Percentiles rank a stretch among this genome's conserved stretches.
Evolutionary conservation across 306 rosid species (phyloP).

Genomic region (Quercus agrifolia): DNA sequence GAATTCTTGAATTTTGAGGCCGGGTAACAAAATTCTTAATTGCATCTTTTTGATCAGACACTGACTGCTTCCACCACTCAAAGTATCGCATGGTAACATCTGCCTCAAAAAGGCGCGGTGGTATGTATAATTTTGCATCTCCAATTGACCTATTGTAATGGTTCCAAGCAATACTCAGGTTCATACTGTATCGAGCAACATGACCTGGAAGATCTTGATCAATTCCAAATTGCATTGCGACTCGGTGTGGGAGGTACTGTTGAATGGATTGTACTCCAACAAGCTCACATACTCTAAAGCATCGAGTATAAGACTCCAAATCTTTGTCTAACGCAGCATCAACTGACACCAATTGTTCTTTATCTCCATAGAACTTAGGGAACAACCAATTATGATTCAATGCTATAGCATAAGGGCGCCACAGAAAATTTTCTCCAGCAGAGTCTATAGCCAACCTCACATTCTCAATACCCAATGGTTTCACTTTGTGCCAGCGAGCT

Average conservation of each 20-base stretch:
- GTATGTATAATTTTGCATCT: constrained; percentile 8
- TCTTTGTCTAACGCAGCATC: constrained; percentile 6
- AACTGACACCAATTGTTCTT: constrained; percentile 5
- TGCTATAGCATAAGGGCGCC: constrained; percentile 40
- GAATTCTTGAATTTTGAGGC: neutral
- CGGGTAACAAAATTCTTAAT: neutral
- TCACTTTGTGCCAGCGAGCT: constrained; percentile 24
- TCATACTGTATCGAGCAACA: neutral
- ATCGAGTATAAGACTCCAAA: constrained; percentile 26
- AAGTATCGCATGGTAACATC: constrained; percentile 18
- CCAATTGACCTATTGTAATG: neutral
- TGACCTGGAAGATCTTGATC: constrained; percentile 55
- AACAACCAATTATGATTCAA: constrained; percentile 7
- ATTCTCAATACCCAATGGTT: neutral
- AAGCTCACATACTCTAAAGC: constrained; percentile 34
- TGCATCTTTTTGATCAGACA: neutral
- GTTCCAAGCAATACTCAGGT: neutral
- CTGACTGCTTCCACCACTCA: neutral
- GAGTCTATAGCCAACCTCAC: constrained; percentile 12
- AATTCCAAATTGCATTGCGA: constrained; percentile 63
- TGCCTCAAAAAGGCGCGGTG: constrained; percentile 17
- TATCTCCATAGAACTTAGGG: neutral
- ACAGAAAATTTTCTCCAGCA: constrained; percentile 24
- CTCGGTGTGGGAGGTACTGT: constrained; percentile 46
- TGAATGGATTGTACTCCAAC: constrained; percentile 32